phyloP scores from a whole-genome alignment of 345 rosid species.

The Nasturtium officinale region DNA sequence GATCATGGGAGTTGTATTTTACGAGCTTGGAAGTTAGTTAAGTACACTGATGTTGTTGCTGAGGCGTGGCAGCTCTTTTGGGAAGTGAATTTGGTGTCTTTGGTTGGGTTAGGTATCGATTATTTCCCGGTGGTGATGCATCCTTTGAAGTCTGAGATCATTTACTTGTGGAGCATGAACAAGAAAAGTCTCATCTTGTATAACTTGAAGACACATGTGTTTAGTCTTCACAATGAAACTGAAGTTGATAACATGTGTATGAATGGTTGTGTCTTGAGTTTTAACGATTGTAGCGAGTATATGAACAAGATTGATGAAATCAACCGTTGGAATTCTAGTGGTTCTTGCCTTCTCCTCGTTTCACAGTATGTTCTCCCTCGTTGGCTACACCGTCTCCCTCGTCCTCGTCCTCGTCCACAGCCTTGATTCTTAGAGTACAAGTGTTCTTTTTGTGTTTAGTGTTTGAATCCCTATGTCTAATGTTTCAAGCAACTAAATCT shows the following conservation, averaged over 20 bases:
- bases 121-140: constrained; percentile 30
- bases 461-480: background rate
- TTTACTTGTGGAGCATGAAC: constrained; percentile 28
- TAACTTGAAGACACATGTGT: constrained; percentile 25
- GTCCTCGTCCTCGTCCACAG: too few species aligned
- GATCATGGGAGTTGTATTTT: background rate
- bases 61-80: constrained; percentile 20
- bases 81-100: background rate
- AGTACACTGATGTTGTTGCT: background rate
- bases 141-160: background rate
- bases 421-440: too few species aligned
- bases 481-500: too few species aligned
- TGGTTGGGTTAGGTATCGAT: background rate
- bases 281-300: constrained; percentile 1
- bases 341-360: too few species aligned
- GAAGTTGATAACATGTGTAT: background rate
- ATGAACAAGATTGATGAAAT: too few species aligned
- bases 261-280: constrained; percentile 27
- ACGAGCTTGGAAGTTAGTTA: constrained; percentile 33
- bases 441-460: too few species aligned
- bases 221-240: background rate
- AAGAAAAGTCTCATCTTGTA: background rate
- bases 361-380: constrained; percentile 34
- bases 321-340: too few species aligned
- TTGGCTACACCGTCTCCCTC: constrained; percentile 26